Evolutionary conservation across 2,329 filamentous ascomycete species (phyloP).

Genomic region (Calonectria hongkongensis): DNA sequence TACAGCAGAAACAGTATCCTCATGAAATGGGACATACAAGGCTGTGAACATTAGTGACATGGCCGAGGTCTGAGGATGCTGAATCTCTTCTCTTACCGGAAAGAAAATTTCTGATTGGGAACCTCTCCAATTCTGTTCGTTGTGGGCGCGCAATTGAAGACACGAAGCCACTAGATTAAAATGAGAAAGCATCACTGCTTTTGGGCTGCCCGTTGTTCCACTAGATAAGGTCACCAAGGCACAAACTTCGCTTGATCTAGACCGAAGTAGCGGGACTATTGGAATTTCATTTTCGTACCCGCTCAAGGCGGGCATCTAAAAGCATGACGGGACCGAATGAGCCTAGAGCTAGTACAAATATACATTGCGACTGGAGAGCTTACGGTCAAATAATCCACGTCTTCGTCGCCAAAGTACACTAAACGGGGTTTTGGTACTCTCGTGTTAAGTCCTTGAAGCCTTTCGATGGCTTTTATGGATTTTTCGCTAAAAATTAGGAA

Average conservation of each 20-base stretch:
- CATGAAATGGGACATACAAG: too few relatives aligned
- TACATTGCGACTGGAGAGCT: neutral
- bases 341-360: neutral
- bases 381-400: neutral
- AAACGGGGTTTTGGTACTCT: neutral
- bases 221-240: neutral
- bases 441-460: neutral
- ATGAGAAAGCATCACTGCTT: slow-evolving; percentile 31
- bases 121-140: slow-evolving; percentile 16
- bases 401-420: neutral
- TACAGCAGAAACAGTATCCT: too few relatives aligned
- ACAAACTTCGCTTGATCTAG: neutral
- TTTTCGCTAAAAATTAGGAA: neutral
- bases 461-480: neutral
- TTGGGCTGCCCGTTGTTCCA: slow-evolving; percentile 18
- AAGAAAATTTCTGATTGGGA: slow-evolving; percentile 18
- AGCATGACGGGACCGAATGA: neutral
- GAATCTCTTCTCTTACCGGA: neutral
- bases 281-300: neutral
- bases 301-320: neutral
- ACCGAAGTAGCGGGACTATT: neutral
- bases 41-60: too few relatives aligned
- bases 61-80: too few relatives aligned
- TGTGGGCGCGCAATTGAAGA: slow-evolving; percentile 15
- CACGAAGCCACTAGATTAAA: slow-evolving; percentile 21